Percentiles rank a stretch among this genome's conserved stretches.
These are phyloP conservation scores for Didymosphaeria variabile DNA, from an alignment of 2,329 filamentous ascomycete species.

Conservation along the genomic window DNA sequence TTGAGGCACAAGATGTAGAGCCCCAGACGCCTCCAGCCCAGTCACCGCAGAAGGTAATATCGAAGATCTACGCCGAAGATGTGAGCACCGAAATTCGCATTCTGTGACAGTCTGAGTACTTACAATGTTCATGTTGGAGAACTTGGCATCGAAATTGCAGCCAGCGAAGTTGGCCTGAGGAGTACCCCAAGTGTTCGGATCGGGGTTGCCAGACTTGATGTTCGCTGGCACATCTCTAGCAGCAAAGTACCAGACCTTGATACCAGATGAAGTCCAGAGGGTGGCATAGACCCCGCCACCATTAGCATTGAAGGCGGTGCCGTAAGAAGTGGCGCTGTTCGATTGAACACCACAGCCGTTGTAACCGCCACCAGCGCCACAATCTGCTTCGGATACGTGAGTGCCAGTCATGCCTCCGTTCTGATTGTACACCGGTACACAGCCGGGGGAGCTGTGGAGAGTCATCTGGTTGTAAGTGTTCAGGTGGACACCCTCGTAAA, in stretches of 20 bases:
- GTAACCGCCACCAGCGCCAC: slow-evolving; percentile 47
- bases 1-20: slow-evolving; percentile 37
- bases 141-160: slow-evolving; percentile 48
- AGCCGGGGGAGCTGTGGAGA: slow-evolving; percentile 49
- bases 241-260: slow-evolving; percentile 60
- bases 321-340: slow-evolving; percentile 42
- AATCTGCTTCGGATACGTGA: slow-evolving; percentile 42
- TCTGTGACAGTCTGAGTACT: slow-evolving; percentile 16
- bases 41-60: slow-evolving; percentile 64
- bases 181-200: slow-evolving; percentile 54
- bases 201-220: slow-evolving; percentile 51
- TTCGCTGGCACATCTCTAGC: slow-evolving; percentile 52
- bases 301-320: slow-evolving; percentile 51
- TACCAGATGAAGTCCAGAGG: slow-evolving; percentile 52
- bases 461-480: slow-evolving; percentile 49
- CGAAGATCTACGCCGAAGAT: slow-evolving; percentile 49
- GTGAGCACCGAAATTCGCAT: not conserved
- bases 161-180: slow-evolving; percentile 51
- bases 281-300: slow-evolving; percentile 56
- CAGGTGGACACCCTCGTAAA: slow-evolving; percentile 50
- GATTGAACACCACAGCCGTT: slow-evolving; percentile 45
- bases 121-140: slow-evolving; percentile 49
- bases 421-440: slow-evolving; percentile 40
- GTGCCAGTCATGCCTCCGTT: slow-evolving; percentile 42
- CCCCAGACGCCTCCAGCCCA: slow-evolving; percentile 62